These are phyloP conservation scores for Ascosphaera apis DNA, from an alignment of 2,329 filamentous ascomycete species.

Conservation along the genomic window DNA sequence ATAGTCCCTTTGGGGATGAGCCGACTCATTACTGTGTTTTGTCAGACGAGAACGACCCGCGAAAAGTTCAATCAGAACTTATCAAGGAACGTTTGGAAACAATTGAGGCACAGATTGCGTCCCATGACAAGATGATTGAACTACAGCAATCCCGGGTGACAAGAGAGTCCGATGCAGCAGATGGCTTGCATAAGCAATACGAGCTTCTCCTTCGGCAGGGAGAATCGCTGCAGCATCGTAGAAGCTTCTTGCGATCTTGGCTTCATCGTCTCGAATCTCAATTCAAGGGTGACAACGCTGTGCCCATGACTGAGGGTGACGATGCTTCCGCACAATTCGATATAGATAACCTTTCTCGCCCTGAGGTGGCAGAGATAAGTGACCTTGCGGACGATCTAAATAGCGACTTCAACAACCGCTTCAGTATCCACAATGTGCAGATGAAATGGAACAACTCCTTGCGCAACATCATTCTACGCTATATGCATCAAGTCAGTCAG, in stretches of 20 bases:
- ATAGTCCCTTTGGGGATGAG: conserved; percentile 79
- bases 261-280: conserved; percentile 34
- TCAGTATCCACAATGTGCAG: conserved; percentile 93
- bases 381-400: conserved; percentile 42
- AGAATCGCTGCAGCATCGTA: conserved; percentile 32
- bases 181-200: conserved; percentile 19
- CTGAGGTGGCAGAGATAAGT: conserved; percentile 13
- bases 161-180: conserved; percentile 29
- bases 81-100: conserved; percentile 61
- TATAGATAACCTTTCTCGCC: conserved; percentile 1
- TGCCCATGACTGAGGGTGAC: conserved; percentile 19
- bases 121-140: conserved; percentile 48
- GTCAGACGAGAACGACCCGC: conserved; percentile 71
- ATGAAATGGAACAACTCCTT: conserved; percentile 96
- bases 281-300: conserved; percentile 14
- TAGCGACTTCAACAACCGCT: conserved; percentile 84
- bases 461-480: conserved; percentile 86
- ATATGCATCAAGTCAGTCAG: conserved; percentile 93
- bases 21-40: conserved; percentile 90
- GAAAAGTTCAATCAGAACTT: conserved; percentile 65
- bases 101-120: conserved; percentile 52
- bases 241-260: conserved; percentile 34
- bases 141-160: conserved; percentile 47
- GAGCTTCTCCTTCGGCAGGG: conserved; percentile 32
- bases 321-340: conserved; percentile 8